Evolutionary conservation across 305 asterid species (phyloP).

Genomic region (Fraxinus velutina): DNA sequence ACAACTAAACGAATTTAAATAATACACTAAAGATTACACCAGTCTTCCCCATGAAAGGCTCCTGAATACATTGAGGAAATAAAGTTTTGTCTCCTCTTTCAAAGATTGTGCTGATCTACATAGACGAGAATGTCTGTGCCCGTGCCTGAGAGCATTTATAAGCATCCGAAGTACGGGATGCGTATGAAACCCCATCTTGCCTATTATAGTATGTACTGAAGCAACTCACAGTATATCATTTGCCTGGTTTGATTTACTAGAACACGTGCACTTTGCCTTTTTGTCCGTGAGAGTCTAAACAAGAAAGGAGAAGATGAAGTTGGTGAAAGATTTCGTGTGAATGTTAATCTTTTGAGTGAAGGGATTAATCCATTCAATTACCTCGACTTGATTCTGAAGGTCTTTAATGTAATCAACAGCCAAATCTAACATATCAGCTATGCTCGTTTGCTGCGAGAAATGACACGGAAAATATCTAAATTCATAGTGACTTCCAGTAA

Average conservation of each 20-base stretch:
- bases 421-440: slow-evolving; percentile 81
- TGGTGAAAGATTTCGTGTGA: slow-evolving; percentile 21
- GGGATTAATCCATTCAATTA: slow-evolving; percentile 27
- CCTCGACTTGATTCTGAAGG: slow-evolving; percentile 67
- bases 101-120: neutral
- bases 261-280: slow-evolving; percentile 57
- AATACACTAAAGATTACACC: neutral
- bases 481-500: neutral
- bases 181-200: neutral
- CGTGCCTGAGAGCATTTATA: neutral
- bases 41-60: neutral
- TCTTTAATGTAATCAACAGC: slow-evolving; percentile 81
- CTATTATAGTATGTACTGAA: neutral
- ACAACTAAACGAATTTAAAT: neutral
- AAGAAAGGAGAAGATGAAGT: slow-evolving; percentile 20
- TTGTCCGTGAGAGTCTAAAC: slow-evolving; percentile 48
- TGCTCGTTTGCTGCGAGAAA: slow-evolving; percentile 68
- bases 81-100: neutral
- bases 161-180: neutral
- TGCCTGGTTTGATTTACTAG: slow-evolving; percentile 30
- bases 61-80: neutral
- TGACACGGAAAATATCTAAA: neutral
- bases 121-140: neutral
- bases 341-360: neutral
- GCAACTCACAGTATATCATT: slow-evolving; percentile 15